Evolutionary conservation across 768 basidiomycete genomes (phyloP), one percentile per base, ranked within the genome.

Genomic region (Suillus placidus): DNA sequence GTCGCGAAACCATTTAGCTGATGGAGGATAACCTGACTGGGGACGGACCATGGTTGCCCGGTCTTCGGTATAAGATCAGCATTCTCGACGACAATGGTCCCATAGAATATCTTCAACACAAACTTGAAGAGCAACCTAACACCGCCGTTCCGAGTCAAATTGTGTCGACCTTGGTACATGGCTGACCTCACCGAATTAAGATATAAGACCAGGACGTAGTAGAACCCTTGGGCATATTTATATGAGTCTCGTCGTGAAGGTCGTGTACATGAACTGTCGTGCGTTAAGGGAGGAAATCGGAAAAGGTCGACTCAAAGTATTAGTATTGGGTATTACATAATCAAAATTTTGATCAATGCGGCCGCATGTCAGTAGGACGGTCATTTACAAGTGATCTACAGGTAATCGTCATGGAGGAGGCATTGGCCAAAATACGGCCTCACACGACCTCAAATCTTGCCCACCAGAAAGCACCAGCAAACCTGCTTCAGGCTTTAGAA

Each of bases 41-140:
- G 23, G 58, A 64, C 30, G 12, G 51, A 92, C 93, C 91, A 93
- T 70, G 94, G 91, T 62, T 81, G 78, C 4, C 94, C 94, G 13
- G 84, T 88, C 70, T 81, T 76, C 26, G 93, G 92, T 60, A 96
- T 87, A 60, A 86, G 77, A 55, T 93, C 80, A 4, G 81, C 80
- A 72, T 92, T 91, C 76, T 96, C 93, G 18, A 96, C 84, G 32
- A 95, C 91, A 64, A 96, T 94, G 12, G 89, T 86, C 2, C 92
- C 92, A 76, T 96, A 96, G 79, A 96, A 96, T 67, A 95, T 92
- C 74, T 92, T 92, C 71, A 96, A 87, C 3, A 94, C 93, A 69
- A 95, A 89, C 69, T 85, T 85, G 74, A 93, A 94, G 35, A 93
- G 80, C 20, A 88, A 73, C 42, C 91, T 93, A 61, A 16, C 51